phyloP scores from a whole-genome alignment of 768 basidiomycete species.

The Austroboletus festivus region DNA sequence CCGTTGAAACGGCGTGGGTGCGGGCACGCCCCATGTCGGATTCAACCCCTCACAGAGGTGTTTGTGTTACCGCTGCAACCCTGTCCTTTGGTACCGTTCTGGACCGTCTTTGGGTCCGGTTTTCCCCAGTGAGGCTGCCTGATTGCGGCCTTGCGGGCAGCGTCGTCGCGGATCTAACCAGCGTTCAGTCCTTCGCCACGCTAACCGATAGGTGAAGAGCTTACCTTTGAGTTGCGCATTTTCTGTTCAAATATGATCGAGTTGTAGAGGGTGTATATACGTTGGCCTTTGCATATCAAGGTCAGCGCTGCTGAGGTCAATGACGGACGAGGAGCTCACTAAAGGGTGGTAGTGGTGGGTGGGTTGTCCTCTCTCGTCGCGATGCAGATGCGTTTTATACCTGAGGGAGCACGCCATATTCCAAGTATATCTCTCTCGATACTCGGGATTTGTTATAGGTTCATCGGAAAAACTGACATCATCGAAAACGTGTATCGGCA shows the following conservation, averaged over 20 bases:
- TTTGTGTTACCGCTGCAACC: background rate
- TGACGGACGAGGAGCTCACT: conserved; percentile 2
- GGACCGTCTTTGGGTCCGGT: accelerated
- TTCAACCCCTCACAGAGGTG: too few relatives aligned
- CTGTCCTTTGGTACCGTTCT: background rate
- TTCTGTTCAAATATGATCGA: background rate
- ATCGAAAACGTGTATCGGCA: too few relatives aligned
- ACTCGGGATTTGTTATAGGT: too few relatives aligned
- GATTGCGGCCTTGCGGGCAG: background rate
- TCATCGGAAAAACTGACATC: too few relatives aligned
- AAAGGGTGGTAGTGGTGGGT: conserved; percentile 4
- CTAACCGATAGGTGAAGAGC: background rate
- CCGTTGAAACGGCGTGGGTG: too few relatives aligned
- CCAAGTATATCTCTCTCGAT: background rate
- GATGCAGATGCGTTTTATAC: conserved; percentile 13
- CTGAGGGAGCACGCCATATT: background rate
- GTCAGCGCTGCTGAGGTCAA: background rate
- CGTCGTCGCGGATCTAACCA: conserved; percentile 1
- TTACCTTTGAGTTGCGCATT: conserved; percentile 3
- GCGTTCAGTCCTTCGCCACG: conserved; percentile 1
- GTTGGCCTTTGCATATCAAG: background rate
- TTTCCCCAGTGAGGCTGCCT: conserved; percentile 19
- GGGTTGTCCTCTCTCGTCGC: background rate
- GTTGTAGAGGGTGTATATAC: background rate
- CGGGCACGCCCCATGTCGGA: too few relatives aligned